These are phyloP conservation scores for Arthrobotrys megalospora DNA, from an alignment of 2,329 filamentous ascomycete species.

Conservation along the genomic window DNA sequence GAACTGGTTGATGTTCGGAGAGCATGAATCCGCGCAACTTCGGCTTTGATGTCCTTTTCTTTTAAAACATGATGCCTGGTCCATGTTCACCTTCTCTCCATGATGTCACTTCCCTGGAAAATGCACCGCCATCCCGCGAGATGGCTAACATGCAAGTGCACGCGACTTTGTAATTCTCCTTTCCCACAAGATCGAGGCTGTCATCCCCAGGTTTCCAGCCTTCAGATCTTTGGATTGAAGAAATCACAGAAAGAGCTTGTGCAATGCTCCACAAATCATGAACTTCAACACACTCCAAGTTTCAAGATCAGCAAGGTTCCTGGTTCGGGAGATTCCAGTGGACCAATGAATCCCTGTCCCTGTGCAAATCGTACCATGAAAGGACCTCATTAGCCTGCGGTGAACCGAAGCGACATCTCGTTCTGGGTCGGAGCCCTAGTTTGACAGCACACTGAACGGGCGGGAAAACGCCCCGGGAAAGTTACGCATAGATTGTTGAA, in stretches of 20 bases:
- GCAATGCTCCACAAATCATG: constrained; percentile 3
- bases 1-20: constrained; percentile 13
- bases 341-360: constrained; percentile 28
- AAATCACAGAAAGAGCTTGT: constrained; percentile 3
- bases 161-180: constrained; percentile 11
- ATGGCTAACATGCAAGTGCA: constrained; percentile 1
- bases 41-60: constrained; percentile 19
- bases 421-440: constrained; percentile 16
- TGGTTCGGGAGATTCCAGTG: constrained; percentile 6
- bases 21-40: constrained; percentile 15
- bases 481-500: constrained; percentile 31
- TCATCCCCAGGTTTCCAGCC: neutral
- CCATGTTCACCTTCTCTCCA: constrained; percentile 2
- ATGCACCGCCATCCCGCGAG: constrained; percentile 9
- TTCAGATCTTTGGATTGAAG: constrained; percentile 11
- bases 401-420: constrained; percentile 25
- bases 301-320: constrained; percentile 31
- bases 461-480: constrained; percentile 18
- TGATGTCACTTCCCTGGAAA: constrained; percentile 20
- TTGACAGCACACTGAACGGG: constrained; percentile 18
- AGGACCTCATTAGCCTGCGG: constrained; percentile 26
- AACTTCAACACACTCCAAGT: constrained; percentile 16
- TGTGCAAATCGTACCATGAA: constrained; percentile 27
- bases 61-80: constrained; percentile 21
- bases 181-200: constrained; percentile 19